These are phyloP conservation scores for Vaccinium corymbosum DNA, from an alignment of 148 eudicot genomes.

Conservation along the genomic window DNA sequence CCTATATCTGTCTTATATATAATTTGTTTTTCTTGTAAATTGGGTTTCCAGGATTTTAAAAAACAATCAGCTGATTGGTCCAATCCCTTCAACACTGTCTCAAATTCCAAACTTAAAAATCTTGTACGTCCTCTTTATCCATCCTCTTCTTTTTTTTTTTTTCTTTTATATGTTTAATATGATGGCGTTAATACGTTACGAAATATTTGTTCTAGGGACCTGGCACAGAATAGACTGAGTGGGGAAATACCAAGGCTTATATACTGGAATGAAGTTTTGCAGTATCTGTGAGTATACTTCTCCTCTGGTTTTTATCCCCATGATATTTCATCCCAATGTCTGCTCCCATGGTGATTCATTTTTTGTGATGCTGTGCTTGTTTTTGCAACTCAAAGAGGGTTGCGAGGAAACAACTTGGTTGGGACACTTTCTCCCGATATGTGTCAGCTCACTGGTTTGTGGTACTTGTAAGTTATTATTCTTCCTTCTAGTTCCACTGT, in stretches of 20 bases:
- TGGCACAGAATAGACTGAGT: slow-evolving; percentile 84
- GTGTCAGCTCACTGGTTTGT: slow-evolving; percentile 95
- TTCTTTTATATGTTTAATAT: neutral
- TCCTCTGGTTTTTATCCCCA: neutral
- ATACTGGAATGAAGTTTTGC: slow-evolving; percentile 97
- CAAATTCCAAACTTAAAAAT: slow-evolving; percentile 89
- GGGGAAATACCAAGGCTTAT: slow-evolving; percentile 98
- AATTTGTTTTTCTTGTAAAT: neutral
- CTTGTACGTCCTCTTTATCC: slow-evolving; percentile 42
- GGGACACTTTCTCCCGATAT: slow-evolving; percentile 87
- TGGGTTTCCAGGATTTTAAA: slow-evolving; percentile 61
- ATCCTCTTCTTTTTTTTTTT: neutral
- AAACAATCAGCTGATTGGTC: slow-evolving; percentile 85
- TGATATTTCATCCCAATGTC: neutral
- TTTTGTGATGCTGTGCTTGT: slow-evolving; percentile 2
- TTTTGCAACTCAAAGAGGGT: slow-evolving; percentile 47
- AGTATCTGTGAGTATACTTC: slow-evolving; percentile 66
- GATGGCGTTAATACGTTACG: neutral
- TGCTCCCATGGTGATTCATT: neutral
- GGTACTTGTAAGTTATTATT: slow-evolving; percentile 88
- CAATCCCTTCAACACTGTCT: slow-evolving; percentile 94
- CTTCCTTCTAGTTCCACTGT: neutral
- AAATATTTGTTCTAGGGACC: slow-evolving; percentile 48
- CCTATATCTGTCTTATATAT: neutral
- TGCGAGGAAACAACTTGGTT: slow-evolving; percentile 78